Percentiles rank a stretch among this genome's conserved stretches.
Conservation (phyloP, 2,329 filamentous ascomycete species). For the Zymoseptoria crescenta region DNA sequence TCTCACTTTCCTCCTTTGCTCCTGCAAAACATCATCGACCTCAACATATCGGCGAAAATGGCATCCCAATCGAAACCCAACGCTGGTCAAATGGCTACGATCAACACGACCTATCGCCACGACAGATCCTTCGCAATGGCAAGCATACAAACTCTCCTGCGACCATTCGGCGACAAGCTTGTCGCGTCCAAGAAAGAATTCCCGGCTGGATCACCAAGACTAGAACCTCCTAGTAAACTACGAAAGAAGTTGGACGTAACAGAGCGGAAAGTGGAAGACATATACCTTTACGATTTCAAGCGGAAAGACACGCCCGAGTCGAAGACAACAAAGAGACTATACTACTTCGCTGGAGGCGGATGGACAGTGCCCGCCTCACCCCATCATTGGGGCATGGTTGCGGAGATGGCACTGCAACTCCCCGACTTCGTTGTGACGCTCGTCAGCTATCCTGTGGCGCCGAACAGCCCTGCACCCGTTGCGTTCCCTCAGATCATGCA, state of each 20-base stretch:
- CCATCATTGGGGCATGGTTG: conserved; percentile 47
- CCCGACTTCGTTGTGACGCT: conserved; percentile 36
- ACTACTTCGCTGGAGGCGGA: conserved; percentile 51
- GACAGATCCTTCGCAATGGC: conserved; percentile 31
- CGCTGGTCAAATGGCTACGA: conserved; percentile 10
- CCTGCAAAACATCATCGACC: neutral
- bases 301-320: conserved; percentile 1
- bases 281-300: conserved; percentile 41
- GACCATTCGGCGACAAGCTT: conserved; percentile 31
- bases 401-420: conserved; percentile 39
- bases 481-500: conserved; percentile 42
- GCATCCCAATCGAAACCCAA: neutral
- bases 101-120: conserved; percentile 31
- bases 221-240: conserved; percentile 32
- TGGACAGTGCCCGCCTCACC: conserved; percentile 46
- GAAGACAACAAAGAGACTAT: conserved; percentile 33
- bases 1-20: neutral
- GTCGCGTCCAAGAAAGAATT: conserved; percentile 27
- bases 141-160: conserved; percentile 32
- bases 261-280: conserved; percentile 36
- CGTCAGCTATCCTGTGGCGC: conserved; percentile 49
- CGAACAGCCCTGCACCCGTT: conserved; percentile 42
- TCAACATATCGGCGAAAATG: neutral
- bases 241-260: conserved; percentile 30
- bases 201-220: conserved; percentile 35